Conservation (phyloP, 129 eudicot genomes). For the Helichrysum umbraculigerum region DNA sequence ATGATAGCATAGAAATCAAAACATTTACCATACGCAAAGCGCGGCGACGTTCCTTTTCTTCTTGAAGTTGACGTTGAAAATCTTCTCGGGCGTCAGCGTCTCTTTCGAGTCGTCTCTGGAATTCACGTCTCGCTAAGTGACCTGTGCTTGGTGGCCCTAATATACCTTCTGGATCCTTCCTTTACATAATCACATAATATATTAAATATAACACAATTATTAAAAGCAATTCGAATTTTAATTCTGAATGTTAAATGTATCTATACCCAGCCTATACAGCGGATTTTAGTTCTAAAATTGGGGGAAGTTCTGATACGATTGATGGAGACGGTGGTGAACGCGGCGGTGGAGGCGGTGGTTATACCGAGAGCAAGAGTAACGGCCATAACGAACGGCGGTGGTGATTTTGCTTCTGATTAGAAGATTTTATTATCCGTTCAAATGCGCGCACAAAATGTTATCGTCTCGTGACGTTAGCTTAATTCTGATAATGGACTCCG, state of each 20-base stretch:
- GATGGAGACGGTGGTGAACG: conserved; percentile 18
- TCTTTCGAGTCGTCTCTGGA: conserved; percentile 64
- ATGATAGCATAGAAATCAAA: background rate
- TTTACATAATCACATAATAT: conserved; percentile 43
- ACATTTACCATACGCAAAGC: conserved; percentile 59
- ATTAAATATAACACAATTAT: background rate
- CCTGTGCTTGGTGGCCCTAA: conserved; percentile 73
- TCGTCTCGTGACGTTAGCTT: conserved; percentile 8
- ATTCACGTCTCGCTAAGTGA: conserved; percentile 73
- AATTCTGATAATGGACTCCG: conserved; percentile 10
- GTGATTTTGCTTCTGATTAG: background rate
- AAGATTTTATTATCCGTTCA: conserved; percentile 30
- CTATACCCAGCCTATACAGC: conserved; percentile 63
- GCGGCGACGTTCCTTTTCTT: conserved; percentile 77
- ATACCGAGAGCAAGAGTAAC: conserved; percentile 32
- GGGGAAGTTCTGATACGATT: conserved; percentile 20
- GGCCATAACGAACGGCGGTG: conserved; percentile 36
- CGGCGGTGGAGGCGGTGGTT: conserved; percentile 26
- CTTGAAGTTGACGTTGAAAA: conserved; percentile 65
- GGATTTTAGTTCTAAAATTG: conserved; percentile 44
- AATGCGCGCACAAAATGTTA: conserved; percentile 29
- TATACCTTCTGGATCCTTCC: conserved; percentile 96
- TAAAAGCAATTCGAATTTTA: conserved; percentile 7
- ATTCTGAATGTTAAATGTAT: background rate
- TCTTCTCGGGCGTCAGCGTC: conserved; percentile 80